These are phyloP conservation scores for Ilex asprella DNA, from an alignment of 257 asterid genomes.

Conservation along the genomic window DNA sequence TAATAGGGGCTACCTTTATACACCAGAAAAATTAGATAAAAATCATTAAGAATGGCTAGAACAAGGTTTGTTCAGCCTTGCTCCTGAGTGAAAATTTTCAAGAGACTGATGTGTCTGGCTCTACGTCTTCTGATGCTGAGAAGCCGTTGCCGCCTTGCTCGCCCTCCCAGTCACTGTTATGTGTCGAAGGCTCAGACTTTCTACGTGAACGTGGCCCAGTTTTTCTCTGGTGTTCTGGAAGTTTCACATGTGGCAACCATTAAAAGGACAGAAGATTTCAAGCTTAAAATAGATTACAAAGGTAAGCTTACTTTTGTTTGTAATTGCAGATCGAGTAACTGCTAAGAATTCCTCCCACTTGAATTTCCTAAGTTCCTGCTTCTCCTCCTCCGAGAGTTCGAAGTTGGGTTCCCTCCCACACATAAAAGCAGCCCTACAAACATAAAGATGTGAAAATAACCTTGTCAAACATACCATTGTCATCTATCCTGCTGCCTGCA, in stretches of 20 bases:
- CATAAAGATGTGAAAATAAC: not conserved
- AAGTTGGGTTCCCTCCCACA: constrained; percentile 97
- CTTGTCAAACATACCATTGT: no score
- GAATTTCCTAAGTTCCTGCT: constrained; percentile 59
- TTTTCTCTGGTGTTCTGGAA: constrained; percentile 54
- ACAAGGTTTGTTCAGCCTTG: not conserved
- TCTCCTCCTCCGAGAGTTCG: constrained; percentile 76
- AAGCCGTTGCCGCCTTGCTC: constrained; percentile 36
- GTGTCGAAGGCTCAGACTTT: constrained; percentile 22
- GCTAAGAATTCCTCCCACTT: constrained; percentile 84
- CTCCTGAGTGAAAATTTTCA: constrained; percentile 16
- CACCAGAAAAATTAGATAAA: constrained; percentile 21
- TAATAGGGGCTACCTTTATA: constrained; percentile 31
- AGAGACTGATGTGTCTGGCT: constrained; percentile 26
- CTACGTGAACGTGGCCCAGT: constrained; percentile 32
- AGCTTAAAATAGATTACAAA: not conserved
- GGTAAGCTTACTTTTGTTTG: not conserved
- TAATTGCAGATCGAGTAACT: constrained; percentile 76
- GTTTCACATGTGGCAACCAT: constrained; percentile 6
- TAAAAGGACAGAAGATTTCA: not conserved
- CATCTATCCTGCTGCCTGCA: no score
- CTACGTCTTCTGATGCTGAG: constrained; percentile 58
- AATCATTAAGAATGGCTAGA: constrained; percentile 1
- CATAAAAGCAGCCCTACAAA: constrained; percentile 90
- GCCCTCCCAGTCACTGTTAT: constrained; percentile 38